Evolutionary conservation across 495 filamentous ascomycete species (phyloP).

Genomic region (Podospora pseudocomata): DNA sequence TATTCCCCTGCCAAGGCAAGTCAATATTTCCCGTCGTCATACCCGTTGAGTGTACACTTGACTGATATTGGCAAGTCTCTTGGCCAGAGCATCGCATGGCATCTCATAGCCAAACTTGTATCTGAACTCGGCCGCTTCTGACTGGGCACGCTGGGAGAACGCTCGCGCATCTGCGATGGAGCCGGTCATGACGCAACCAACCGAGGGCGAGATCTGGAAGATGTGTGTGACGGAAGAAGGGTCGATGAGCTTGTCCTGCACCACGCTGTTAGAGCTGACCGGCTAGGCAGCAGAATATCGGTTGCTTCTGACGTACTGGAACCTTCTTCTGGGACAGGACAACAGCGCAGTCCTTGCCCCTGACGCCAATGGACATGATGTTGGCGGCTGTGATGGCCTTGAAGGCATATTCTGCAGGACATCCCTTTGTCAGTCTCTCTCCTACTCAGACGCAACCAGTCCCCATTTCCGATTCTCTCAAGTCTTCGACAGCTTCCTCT

Average conservation of each 20-base stretch:
- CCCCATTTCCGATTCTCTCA: constrained; percentile 2
- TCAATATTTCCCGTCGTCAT: constrained; percentile 31
- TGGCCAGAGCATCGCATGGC: constrained; percentile 94
- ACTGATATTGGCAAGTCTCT: constrained; percentile 96
- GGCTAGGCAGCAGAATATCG: constrained; percentile 10
- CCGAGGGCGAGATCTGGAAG: constrained; percentile 91
- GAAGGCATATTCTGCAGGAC: constrained; percentile 90
- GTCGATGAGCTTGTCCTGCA: constrained; percentile 96
- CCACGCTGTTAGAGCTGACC: constrained; percentile 28
- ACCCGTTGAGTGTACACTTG: constrained; percentile 98
- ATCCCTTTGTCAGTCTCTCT: constrained; percentile 31
- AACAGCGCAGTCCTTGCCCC: constrained; percentile 95
- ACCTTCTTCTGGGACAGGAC: constrained; percentile 99
- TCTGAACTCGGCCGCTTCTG: constrained; percentile 93
- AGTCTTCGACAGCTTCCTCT: not conserved
- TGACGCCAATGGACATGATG: constrained; percentile 93
- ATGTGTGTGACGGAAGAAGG: constrained; percentile 95
- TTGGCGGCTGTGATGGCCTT: constrained; percentile 99
- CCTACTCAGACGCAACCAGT: not conserved
- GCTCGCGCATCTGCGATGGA: constrained; percentile 97
- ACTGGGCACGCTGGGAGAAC: constrained; percentile 83
- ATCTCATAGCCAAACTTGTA: constrained; percentile 99
- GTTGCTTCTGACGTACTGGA: constrained; percentile 61
- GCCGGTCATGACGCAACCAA: constrained; percentile 97
- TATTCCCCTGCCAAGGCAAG: not conserved